These are phyloP conservation scores for Ophiognomonia clavigignenti-juglandacearum DNA, from an alignment of 2,329 filamentous ascomycete genomes.

Conservation along the genomic window DNA sequence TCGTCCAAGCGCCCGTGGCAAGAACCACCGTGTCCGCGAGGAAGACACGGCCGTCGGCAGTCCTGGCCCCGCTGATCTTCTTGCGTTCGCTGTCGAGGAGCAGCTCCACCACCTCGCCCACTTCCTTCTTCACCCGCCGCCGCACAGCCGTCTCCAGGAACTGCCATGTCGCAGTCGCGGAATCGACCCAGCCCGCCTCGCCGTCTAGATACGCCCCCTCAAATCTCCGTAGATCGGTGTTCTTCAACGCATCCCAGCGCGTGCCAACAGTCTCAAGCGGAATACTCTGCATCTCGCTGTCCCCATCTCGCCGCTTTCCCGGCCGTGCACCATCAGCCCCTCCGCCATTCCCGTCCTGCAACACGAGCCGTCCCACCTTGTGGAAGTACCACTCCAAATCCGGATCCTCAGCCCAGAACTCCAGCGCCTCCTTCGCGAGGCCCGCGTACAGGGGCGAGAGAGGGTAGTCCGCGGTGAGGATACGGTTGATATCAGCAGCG, in stretches of 20 bases:
- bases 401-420: constrained; percentile 4
- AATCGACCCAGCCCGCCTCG: neutral
- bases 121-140: neutral
- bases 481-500: constrained; percentile 8
- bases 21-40: constrained; percentile 1
- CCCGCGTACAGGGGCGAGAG: constrained; percentile 4
- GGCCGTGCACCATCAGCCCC: neutral
- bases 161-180: neutral
- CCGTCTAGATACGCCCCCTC: neutral
- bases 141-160: neutral
- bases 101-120: neutral
- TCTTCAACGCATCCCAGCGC: neutral
- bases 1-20: constrained; percentile 4
- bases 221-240: neutral
- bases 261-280: neutral
- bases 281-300: neutral
- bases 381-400: constrained; percentile 7
- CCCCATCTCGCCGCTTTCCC: no score
- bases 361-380: constrained; percentile 6
- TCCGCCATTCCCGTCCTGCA: constrained; percentile 1
- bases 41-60: neutral
- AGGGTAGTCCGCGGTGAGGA: constrained; percentile 8
- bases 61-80: neutral
- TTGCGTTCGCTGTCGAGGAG: neutral
- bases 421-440: constrained; percentile 8